These are phyloP conservation scores for Lactuca sativa DNA, from an alignment of 129 eudicot genomes.

Conservation along the genomic window DNA sequence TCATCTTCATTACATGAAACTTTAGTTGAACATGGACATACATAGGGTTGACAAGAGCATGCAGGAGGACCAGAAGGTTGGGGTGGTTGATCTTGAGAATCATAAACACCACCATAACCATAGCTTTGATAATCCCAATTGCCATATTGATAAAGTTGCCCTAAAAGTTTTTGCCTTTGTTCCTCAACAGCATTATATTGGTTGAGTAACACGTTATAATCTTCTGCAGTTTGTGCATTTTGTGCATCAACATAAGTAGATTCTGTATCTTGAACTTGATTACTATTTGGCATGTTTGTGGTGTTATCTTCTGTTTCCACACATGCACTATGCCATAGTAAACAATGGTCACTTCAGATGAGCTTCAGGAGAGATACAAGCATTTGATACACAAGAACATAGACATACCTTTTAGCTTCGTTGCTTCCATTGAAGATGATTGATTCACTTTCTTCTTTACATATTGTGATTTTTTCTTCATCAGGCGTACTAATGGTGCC, in stretches of 20 bases:
- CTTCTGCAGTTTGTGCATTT: conserved; percentile 50
- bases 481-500: conserved; percentile 19
- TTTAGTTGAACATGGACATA: conserved; percentile 52
- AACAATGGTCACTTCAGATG: conserved; percentile 10
- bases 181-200: conserved; percentile 80
- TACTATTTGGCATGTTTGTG: conserved; percentile 27
- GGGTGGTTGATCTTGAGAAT: conserved; percentile 55
- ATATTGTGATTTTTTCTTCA: conserved; percentile 31
- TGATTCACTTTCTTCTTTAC: conserved; percentile 24
- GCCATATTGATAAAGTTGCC: conserved; percentile 66
- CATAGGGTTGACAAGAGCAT: conserved; percentile 53
- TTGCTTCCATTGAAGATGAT: conserved; percentile 13
- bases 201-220: conserved; percentile 50
- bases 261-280: conserved; percentile 32
- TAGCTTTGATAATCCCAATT: conserved; percentile 48
- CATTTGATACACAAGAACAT: not conserved
- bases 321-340: conserved; percentile 36
- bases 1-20: conserved; percentile 28
- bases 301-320: conserved; percentile 28
- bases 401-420: conserved; percentile 45
- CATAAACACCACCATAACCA: conserved; percentile 28
- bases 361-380: not conserved
- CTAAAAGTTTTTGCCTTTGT: conserved; percentile 61
- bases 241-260: conserved; percentile 26
- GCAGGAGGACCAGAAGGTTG: conserved; percentile 42